phyloP scores from a whole-genome alignment of 2,329 filamentous ascomycete species.

The Lasiodiplodia hormozganensis region DNA sequence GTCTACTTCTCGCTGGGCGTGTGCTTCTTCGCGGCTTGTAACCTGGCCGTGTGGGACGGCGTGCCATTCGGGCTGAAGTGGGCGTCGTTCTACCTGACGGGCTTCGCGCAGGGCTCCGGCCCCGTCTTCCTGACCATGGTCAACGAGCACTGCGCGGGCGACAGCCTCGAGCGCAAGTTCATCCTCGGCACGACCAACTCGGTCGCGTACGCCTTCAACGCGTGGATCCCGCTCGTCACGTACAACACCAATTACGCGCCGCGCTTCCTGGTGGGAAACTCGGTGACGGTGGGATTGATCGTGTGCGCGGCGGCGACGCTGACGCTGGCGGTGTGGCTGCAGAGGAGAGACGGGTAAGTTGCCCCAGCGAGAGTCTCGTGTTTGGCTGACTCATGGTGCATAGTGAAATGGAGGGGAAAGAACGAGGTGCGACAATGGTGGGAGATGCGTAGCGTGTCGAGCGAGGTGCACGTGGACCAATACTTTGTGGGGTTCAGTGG shows the following conservation, averaged over 20 bases:
- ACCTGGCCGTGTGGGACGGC: slow-evolving; percentile 16
- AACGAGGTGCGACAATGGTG: background rate
- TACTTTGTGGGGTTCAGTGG: background rate
- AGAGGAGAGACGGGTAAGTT: slow-evolving; percentile 10
- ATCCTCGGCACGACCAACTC: slow-evolving; percentile 20
- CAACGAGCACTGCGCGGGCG: slow-evolving; percentile 8
- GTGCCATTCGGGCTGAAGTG: slow-evolving; percentile 19
- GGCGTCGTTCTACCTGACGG: slow-evolving; percentile 18
- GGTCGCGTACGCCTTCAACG: slow-evolving; percentile 23
- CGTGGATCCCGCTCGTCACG: slow-evolving; percentile 24
- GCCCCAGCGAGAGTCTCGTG: background rate
- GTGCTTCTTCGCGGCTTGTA: slow-evolving; percentile 17
- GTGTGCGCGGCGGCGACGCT: slow-evolving; percentile 7
- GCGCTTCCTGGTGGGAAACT: slow-evolving; percentile 17
- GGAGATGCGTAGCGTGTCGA: background rate
- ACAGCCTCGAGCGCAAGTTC: slow-evolving; percentile 24
- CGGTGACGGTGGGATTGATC: slow-evolving; percentile 16
- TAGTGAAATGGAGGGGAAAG: background rate
- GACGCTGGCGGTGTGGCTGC: slow-evolving; percentile 11
- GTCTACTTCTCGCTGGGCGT: slow-evolving; percentile 22
- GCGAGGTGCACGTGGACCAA: no score
- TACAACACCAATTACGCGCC: slow-evolving; percentile 25
- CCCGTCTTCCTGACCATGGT: slow-evolving; percentile 24
- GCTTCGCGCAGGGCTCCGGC: slow-evolving; percentile 16
- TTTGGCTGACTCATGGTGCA: background rate